These are phyloP conservation scores for Grosmannia huntii DNA, from an alignment of 2,329 filamentous ascomycete genomes.

Conservation along the genomic window DNA sequence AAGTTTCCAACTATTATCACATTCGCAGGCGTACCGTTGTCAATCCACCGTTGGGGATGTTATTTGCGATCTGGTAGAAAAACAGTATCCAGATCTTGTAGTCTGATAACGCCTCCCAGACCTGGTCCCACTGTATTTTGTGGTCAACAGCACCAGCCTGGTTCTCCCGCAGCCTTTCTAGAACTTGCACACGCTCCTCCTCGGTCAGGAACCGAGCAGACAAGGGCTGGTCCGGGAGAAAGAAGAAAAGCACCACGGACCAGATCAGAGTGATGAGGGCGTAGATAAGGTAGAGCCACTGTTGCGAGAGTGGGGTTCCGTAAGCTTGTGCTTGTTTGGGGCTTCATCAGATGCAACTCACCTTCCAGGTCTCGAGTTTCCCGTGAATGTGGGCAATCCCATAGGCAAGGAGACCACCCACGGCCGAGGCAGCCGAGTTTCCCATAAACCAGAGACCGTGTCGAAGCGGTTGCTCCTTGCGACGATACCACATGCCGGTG, in stretches of 20 bases:
- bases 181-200: constrained; percentile 16
- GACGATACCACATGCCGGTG: constrained; percentile 8
- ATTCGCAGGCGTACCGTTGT: background rate
- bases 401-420: constrained; percentile 1
- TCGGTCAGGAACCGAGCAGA: constrained; percentile 20
- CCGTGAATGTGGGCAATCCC: constrained; percentile 10
- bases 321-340: constrained; percentile 1
- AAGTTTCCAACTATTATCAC: too few relatives aligned
- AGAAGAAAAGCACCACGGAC: constrained; percentile 16
- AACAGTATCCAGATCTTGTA: constrained; percentile 11
- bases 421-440: constrained; percentile 2
- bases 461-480: constrained; percentile 2
- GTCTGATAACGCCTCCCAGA: constrained; percentile 6
- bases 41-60: constrained; percentile 11
- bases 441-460: constrained; percentile 7
- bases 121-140: constrained; percentile 3
- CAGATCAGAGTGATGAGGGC: constrained; percentile 18
- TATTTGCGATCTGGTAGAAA: constrained; percentile 7
- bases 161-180: constrained; percentile 22
- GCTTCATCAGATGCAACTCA: background rate
- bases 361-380: background rate
- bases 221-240: constrained; percentile 23
- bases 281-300: constrained; percentile 16
- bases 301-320: background rate
- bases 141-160: constrained; percentile 19